Conservation (phyloP, 1,139 yeast genomes). For the Geotrichum australiense region DNA sequence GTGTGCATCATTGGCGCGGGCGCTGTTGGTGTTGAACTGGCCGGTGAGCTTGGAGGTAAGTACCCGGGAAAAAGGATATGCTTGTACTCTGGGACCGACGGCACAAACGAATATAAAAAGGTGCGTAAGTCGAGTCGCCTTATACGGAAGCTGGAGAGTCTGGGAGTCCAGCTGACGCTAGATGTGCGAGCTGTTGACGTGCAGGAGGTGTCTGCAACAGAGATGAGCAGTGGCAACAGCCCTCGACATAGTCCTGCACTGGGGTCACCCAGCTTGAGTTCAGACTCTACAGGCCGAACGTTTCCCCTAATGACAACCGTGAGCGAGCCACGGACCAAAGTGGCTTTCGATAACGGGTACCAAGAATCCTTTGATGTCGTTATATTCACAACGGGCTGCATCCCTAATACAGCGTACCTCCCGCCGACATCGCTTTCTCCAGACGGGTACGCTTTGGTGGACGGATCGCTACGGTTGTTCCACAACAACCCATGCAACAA, state of each 20-base stretch:
- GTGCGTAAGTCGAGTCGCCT: slow-evolving; percentile 6
- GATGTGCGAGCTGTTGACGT: slow-evolving; percentile 13
- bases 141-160: slow-evolving; percentile 7
- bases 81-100: slow-evolving; percentile 12
- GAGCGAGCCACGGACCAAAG: no score
- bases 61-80: slow-evolving; percentile 19
- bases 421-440: slow-evolving; percentile 7
- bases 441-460: slow-evolving; percentile 11
- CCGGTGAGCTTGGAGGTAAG: slow-evolving; percentile 23
- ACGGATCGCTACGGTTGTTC: slow-evolving; percentile 14
- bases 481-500: slow-evolving; percentile 14
- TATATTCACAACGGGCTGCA: slow-evolving; percentile 15
- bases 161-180: slow-evolving; percentile 10
- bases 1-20: slow-evolving; percentile 27
- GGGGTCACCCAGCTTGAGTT: no score
- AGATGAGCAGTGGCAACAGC: no score
- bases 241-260: no score
- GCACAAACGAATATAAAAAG: slow-evolving; percentile 8
- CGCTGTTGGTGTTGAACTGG: slow-evolving; percentile 27
- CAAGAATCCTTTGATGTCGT: slow-evolving; percentile 11
- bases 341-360: slow-evolving; percentile 14
- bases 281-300: no score
- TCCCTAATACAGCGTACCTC: slow-evolving; percentile 13
- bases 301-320: no score
- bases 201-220: no score